phyloP scores from a whole-genome alignment of 2,329 filamentous ascomycete genomes.

The Aspergillus jensenii region DNA sequence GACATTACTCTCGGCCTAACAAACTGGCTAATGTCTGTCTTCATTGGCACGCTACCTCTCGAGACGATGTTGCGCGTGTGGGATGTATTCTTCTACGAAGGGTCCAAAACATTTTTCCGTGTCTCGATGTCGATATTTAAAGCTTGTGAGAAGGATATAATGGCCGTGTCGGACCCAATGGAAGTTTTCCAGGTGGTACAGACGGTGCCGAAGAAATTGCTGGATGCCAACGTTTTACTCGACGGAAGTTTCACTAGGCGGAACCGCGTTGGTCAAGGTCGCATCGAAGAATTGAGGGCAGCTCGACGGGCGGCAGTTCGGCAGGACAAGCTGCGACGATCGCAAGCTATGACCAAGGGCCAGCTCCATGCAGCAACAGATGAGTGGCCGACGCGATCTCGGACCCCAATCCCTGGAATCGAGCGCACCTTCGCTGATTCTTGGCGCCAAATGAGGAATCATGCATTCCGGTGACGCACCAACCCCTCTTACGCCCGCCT shows the following conservation, averaged over 20 bases:
- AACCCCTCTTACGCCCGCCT: constrained; percentile 1
- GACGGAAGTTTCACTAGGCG: constrained; percentile 79
- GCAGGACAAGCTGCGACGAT: constrained; percentile 42
- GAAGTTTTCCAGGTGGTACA: constrained; percentile 96
- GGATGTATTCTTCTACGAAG: constrained; percentile 96
- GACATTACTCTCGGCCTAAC: constrained; percentile 92
- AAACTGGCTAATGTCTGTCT: constrained; percentile 97
- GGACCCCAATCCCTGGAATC: constrained; percentile 28
- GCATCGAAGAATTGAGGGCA: constrained; percentile 72
- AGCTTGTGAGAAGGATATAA: constrained; percentile 76
- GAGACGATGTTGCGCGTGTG: constrained; percentile 90
- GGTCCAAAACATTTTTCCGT: constrained; percentile 88
- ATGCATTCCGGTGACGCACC: constrained; percentile 31
- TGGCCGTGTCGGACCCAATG: constrained; percentile 78
- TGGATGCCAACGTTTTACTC: constrained; percentile 80
- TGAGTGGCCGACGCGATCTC: constrained; percentile 30
- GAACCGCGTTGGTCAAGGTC: constrained; percentile 77
- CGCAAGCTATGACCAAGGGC: constrained; percentile 36
- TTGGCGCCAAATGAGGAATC: constrained; percentile 36
- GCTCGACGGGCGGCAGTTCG: constrained; percentile 60
- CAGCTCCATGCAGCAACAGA: constrained; percentile 33
- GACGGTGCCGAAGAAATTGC: constrained; percentile 73
- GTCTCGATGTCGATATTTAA: constrained; percentile 92
- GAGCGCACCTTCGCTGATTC: constrained; percentile 35
- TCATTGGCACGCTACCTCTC: constrained; percentile 87